A percentile compares a stretch with the other conserved stretches of the same genome.
Conservation (phyloP, 805 yeast species). For the Schwanniomyces sp. region DNA sequence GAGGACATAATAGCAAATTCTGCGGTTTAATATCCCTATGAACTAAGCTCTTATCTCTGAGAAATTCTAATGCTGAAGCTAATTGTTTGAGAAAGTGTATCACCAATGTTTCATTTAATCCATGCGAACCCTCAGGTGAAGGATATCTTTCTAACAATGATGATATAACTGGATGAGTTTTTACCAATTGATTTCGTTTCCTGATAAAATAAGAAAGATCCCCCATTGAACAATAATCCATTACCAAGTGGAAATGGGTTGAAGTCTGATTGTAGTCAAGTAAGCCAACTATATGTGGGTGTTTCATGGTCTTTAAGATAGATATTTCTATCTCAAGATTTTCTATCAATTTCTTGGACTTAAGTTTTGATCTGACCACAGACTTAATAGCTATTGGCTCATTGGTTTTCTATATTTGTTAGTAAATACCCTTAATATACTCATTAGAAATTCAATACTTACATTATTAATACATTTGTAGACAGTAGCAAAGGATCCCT, state of each 20-base stretch:
- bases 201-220: conserved; percentile 87
- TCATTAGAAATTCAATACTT: not conserved
- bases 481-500: conserved; percentile 95
- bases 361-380: conserved; percentile 77
- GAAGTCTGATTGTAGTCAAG: conserved; percentile 80
- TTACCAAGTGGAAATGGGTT: conserved; percentile 79
- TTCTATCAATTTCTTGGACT: conserved; percentile 83
- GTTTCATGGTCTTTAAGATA: conserved; percentile 81
- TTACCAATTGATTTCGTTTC: conserved; percentile 66
- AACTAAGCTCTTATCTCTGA: conserved; percentile 80
- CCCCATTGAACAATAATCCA: conserved; percentile 97
- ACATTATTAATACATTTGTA: conserved; percentile 70
- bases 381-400: conserved; percentile 84
- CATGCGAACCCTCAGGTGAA: conserved; percentile 72
- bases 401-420: conserved; percentile 29
- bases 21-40: conserved; percentile 97
- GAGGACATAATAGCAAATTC: conserved; percentile 79
- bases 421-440: not conserved
- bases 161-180: conserved; percentile 75
- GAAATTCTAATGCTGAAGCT: conserved; percentile 77
- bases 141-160: conserved; percentile 81
- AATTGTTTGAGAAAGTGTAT: conserved; percentile 85
- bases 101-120: conserved; percentile 76
- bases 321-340: conserved; percentile 91
- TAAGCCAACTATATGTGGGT: conserved; percentile 89